These are phyloP conservation scores for Torrubiella hemipterigena DNA, from an alignment of 2,329 filamentous ascomycete species.

Conservation along the genomic window DNA sequence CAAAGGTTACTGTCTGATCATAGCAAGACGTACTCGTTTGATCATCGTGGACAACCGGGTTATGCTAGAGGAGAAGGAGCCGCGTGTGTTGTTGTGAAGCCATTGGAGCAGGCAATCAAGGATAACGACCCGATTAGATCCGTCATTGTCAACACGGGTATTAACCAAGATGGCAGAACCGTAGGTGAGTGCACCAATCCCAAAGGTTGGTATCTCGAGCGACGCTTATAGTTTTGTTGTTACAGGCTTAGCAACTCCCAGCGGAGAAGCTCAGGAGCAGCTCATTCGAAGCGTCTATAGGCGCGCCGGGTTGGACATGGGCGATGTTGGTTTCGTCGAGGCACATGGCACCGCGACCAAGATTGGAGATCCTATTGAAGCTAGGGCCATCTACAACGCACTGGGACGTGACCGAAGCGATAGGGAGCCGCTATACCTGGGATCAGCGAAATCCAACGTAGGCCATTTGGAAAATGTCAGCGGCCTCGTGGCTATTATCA, in stretches of 20 bases:
- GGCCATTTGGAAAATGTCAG: constrained; percentile 41
- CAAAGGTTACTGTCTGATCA: too few relatives aligned
- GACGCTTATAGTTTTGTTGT: too few relatives aligned
- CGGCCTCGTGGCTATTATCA: constrained; percentile 40
- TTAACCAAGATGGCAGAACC: constrained; percentile 48
- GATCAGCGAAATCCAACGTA: constrained; percentile 42
- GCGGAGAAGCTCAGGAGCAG: constrained; percentile 33
- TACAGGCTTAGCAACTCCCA: constrained; percentile 45
- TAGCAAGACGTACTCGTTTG: too few relatives aligned
- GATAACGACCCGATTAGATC: constrained; percentile 47
- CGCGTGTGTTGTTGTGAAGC: constrained; percentile 47
- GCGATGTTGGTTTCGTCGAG: constrained; percentile 39
- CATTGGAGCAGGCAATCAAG: constrained; percentile 40
- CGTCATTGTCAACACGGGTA: constrained; percentile 37
- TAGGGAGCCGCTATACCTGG: constrained; percentile 32
- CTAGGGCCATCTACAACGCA: constrained; percentile 33
- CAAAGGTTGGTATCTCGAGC: too few relatives aligned
- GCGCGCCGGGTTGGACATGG: constrained; percentile 27
- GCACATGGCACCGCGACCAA: constrained; percentile 49
- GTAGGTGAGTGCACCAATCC: constrained; percentile 26
- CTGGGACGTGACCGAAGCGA: constrained; percentile 21
- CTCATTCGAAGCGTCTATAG: constrained; percentile 37
- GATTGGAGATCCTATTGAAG: constrained; percentile 39
- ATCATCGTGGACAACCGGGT: constrained; percentile 32
- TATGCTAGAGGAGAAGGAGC: constrained; percentile 55